Evolutionary conservation across 2,329 filamentous ascomycete species (phyloP).

Genomic region (Colletotrichum graminicola): DNA sequence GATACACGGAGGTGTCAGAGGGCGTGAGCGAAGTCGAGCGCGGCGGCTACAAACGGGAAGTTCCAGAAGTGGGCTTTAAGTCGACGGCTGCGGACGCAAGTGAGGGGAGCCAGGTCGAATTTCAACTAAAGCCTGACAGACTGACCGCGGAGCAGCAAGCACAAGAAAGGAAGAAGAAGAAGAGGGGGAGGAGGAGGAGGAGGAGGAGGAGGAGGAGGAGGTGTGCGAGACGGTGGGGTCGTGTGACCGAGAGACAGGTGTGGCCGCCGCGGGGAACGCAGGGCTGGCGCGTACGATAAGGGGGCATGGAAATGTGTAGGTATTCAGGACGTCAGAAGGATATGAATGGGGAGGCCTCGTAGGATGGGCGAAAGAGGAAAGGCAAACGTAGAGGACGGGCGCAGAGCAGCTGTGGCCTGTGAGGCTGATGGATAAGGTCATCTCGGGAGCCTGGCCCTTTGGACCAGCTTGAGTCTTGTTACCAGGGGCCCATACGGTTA

Average conservation of each 20-base stretch:
- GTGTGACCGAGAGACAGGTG: constrained; percentile 22
- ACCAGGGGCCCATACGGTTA: constrained; percentile 8
- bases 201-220: neutral
- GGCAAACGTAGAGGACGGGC: neutral
- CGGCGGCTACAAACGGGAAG: constrained; percentile 31
- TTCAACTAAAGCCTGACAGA: constrained; percentile 27
- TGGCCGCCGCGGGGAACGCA: constrained; percentile 25
- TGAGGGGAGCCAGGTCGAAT: constrained; percentile 24
- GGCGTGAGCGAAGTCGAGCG: constrained; percentile 14
- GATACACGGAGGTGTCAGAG: constrained; percentile 9
- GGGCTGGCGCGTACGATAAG: constrained; percentile 2
- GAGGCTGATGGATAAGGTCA: neutral
- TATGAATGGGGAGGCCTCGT: neutral
- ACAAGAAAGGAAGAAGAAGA: neutral
- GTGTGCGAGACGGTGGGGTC: neutral
- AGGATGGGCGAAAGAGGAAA: constrained; percentile 3
- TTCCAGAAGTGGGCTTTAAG: constrained; percentile 26
- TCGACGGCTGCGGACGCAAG: constrained; percentile 7
- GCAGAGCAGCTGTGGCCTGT: constrained; percentile 12
- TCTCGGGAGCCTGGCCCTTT: neutral
- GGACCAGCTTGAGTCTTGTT: constrained; percentile 3
- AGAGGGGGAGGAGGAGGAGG: no score
- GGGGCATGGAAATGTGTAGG: no score
- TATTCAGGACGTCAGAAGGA: neutral
- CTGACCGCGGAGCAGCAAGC: constrained; percentile 13